Conservation (phyloP, 768 basidiomycete genomes). For the Tricholoma hemisulphureum region DNA sequence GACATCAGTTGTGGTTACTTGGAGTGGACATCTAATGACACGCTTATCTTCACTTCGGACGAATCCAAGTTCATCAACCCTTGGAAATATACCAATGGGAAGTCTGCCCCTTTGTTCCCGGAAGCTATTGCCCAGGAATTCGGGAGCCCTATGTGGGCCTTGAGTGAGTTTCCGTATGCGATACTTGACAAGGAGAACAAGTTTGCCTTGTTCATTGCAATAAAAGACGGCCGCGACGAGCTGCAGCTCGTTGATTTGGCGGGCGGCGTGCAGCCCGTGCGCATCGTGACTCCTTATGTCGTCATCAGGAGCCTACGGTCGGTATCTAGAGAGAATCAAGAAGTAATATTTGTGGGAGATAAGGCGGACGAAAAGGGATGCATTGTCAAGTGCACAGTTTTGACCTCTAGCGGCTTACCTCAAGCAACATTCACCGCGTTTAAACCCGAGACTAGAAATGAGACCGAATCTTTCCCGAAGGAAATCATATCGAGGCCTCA, state of each 20-base stretch:
- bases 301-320: slow-evolving; percentile 35
- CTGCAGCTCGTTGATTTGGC: slow-evolving; percentile 40
- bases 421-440: slow-evolving; percentile 19
- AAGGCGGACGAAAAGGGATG: slow-evolving; percentile 36
- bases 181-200: slow-evolving; percentile 37
- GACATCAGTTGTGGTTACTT: slow-evolving; percentile 60
- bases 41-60: slow-evolving; percentile 64
- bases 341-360: slow-evolving; percentile 44
- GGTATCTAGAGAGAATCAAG: slow-evolving; percentile 26
- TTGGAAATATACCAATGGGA: slow-evolving; percentile 44
- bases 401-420: slow-evolving; percentile 15
- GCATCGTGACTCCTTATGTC: slow-evolving; percentile 44
- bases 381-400: slow-evolving; percentile 38
- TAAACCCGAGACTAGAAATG: slow-evolving; percentile 11
- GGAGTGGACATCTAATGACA: slow-evolving; percentile 54
- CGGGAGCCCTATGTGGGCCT: slow-evolving; percentile 52
- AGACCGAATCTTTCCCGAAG: slow-evolving; percentile 21
- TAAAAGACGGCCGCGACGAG: slow-evolving; percentile 40
- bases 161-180: slow-evolving; percentile 49
- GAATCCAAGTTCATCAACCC: slow-evolving; percentile 68
- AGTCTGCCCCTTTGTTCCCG: slow-evolving; percentile 39
- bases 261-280: slow-evolving; percentile 24
- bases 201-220: slow-evolving; percentile 37
- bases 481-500: slow-evolving; percentile 47
- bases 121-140: slow-evolving; percentile 54